Percentiles rank a stretch among this genome's conserved stretches.
These are phyloP conservation scores for Shiraia sp. DNA, from an alignment of 2,329 filamentous ascomycete genomes.

Conservation along the genomic window DNA sequence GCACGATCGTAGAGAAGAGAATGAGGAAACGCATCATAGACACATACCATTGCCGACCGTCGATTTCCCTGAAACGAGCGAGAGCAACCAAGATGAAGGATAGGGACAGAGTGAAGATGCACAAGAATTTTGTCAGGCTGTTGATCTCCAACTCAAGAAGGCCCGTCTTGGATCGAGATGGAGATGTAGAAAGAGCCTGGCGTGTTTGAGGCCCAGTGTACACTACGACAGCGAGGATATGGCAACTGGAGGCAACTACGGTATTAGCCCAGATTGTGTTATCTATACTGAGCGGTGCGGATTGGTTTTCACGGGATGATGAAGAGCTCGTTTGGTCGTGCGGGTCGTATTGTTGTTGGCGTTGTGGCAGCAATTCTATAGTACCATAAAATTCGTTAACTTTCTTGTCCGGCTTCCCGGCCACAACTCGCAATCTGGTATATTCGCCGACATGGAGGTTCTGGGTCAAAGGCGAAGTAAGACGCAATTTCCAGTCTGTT, in stretches of 20 bases:
- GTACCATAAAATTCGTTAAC: slow-evolving; percentile 97
- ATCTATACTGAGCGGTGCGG: slow-evolving; percentile 83
- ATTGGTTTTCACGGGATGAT: slow-evolving; percentile 47
- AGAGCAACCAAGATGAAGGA: slow-evolving; percentile 88
- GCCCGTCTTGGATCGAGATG: slow-evolving; percentile 91
- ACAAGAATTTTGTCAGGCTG: slow-evolving; percentile 93
- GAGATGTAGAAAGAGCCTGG: slow-evolving; percentile 88
- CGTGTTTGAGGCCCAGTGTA: slow-evolving; percentile 95
- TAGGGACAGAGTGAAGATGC: slow-evolving; percentile 80
- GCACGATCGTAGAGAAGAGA: slow-evolving; percentile 98
- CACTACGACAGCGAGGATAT: slow-evolving; percentile 84
- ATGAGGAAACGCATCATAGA: slow-evolving; percentile 98
- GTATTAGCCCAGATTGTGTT: slow-evolving; percentile 99
- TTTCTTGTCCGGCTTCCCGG: slow-evolving; percentile 87
- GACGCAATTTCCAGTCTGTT: slow-evolving; percentile 95
- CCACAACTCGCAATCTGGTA: slow-evolving; percentile 67
- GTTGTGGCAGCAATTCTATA: slow-evolving; percentile 69
- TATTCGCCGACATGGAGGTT: slow-evolving; percentile 74
- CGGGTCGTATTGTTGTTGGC: slow-evolving; percentile 54
- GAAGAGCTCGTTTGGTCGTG: slow-evolving; percentile 32
- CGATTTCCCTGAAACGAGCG: slow-evolving; percentile 73
- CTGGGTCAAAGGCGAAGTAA: slow-evolving; percentile 86
- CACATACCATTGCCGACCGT: slow-evolving; percentile 81
- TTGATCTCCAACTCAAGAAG: slow-evolving; percentile 96
- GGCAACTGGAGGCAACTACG: slow-evolving; percentile 89